Conservation (phyloP, 2,329 filamentous ascomycete species). For the Ascochyta rabiei region DNA sequence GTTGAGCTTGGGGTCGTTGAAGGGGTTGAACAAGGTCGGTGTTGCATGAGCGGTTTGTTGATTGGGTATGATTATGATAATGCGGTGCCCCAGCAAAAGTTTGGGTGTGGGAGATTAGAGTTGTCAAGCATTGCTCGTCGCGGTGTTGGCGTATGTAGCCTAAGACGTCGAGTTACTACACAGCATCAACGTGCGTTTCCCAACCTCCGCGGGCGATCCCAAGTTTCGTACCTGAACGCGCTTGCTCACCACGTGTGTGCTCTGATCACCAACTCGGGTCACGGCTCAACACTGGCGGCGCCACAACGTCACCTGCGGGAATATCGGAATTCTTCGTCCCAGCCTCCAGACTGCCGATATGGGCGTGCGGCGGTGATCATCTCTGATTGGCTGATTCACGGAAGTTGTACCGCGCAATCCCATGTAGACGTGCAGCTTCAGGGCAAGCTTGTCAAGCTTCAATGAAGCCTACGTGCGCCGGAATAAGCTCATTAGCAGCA, state of each 20-base stretch:
- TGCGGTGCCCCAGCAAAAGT: slow-evolving; percentile 7
- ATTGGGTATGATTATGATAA: slow-evolving; percentile 9
- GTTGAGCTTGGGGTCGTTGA: slow-evolving; percentile 89
- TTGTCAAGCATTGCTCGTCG: neutral
- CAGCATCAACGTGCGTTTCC: neutral
- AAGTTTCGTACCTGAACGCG: neutral
- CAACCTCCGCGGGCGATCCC: neutral
- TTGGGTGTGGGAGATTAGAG: neutral
- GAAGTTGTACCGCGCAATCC: slow-evolving; percentile 7
- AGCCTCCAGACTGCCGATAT: neutral
- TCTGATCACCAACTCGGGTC: neutral
- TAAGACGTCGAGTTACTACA: slow-evolving; percentile 4
- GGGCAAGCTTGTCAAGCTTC: slow-evolving; percentile 10
- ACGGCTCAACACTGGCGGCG: neutral
- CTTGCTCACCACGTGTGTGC: neutral
- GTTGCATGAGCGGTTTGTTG: slow-evolving; percentile 25
- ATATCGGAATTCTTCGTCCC: neutral
- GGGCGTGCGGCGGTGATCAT: slow-evolving; percentile 3
- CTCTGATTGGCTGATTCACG: slow-evolving; percentile 12
- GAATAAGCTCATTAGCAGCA: neutral
- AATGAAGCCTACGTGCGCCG: neutral
- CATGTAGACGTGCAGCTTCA: slow-evolving; percentile 5
- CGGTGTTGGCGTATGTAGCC: slow-evolving; percentile 4
- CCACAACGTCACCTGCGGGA: slow-evolving; percentile 13
- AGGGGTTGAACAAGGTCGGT: slow-evolving; percentile 73